Evolutionary conservation across 176 grass and related monocot genomes (phyloP).

Genomic region (Saccharum spontaneum): DNA sequence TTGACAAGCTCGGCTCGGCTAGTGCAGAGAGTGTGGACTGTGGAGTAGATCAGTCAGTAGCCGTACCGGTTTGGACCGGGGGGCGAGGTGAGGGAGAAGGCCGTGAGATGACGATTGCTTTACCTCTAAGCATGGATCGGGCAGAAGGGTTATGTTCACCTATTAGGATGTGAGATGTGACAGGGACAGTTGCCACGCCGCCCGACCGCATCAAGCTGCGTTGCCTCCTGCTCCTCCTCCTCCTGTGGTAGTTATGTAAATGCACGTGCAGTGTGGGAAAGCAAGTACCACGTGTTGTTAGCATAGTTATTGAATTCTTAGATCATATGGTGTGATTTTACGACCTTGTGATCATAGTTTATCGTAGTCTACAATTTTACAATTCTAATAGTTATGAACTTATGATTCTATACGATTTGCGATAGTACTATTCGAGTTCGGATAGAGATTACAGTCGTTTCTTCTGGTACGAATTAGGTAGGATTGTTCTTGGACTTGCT

Average conservation of each 20-base stretch:
- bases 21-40: neutral
- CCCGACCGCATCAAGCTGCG: neutral
- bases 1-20: neutral
- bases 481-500: no score
- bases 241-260: no score
- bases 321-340: neutral
- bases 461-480: no score
- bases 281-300: neutral
- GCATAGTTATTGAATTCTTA: neutral
- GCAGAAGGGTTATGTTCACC: neutral
- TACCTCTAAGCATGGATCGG: conserved; percentile 4
- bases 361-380: no score
- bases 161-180: neutral
- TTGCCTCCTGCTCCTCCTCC: neutral
- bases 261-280: neutral
- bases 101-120: conserved; percentile 10
- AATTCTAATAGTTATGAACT: no score
- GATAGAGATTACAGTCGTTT: no score
- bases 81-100: neutral
- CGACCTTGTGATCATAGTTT: no score
- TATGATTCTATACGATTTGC: no score
- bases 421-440: no score
- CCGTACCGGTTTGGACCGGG: neutral
- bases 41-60: neutral
- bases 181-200: neutral